Conservation (phyloP, 2,329 filamentous ascomycete species). For the Alternaria solani region DNA sequence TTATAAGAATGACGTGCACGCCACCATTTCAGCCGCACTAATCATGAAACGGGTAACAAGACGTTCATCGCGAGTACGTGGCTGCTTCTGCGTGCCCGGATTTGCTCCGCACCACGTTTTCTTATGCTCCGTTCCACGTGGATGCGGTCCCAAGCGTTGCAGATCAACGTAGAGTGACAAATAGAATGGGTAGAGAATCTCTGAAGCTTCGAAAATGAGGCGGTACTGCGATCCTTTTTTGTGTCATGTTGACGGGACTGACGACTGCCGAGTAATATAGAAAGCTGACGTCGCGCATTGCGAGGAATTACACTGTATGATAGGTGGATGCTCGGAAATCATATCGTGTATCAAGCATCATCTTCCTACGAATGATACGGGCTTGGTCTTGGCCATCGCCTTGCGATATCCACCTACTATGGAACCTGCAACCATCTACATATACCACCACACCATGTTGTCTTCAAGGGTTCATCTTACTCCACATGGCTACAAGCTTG, state of each 20-base stretch:
- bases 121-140: slow-evolving; percentile 7
- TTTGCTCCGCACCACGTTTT: slow-evolving; percentile 1
- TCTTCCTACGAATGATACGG: background rate
- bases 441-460: background rate
- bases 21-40: background rate
- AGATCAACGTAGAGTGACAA: slow-evolving; percentile 7
- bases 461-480: background rate
- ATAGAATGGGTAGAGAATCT: background rate
- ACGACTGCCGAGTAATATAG: background rate
- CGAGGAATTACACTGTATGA: background rate
- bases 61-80: background rate
- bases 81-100: background rate
- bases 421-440: background rate
- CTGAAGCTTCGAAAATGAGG: background rate
- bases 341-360: background rate
- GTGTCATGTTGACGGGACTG: background rate
- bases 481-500: background rate
- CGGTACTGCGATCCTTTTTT: background rate
- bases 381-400: background rate
- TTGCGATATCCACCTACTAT: background rate
- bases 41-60: background rate
- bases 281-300: background rate
- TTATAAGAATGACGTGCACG: background rate
- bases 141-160: background rate
- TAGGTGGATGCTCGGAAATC: background rate